Base-by-base conservation (phyloP, 345 rosid species). In the Raphanus raphanistrum region DNA sequence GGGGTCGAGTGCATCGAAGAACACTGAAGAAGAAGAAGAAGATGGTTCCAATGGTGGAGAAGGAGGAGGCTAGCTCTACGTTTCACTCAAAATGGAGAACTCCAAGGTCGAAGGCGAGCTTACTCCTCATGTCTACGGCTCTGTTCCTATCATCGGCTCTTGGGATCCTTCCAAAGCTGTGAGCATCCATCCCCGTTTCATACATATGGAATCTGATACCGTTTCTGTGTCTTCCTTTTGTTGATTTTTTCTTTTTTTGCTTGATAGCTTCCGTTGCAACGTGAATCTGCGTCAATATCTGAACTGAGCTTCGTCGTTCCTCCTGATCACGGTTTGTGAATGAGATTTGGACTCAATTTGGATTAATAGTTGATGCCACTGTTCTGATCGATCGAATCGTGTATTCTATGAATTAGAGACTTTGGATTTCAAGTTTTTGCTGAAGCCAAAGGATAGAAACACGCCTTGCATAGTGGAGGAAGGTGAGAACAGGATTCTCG, bases 101-200 rank as follows among this genome's bases (percentile, higher is more conserved):
- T 86, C 85, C 62, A 95, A 83, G 88, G 88, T 82, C 45, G 90
- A 89, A 76, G 88, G 88, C 13, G 98, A 90, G 78, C 94, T 95
- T 70, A 80, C 88, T 73, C 99, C 99, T 84, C 98, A 95, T 68
- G 90, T 90, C 50, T 92, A 90, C 64, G 99, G 98, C 79, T 95
- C 99, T 50, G 89, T 85, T 54, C 97, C 93, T 73, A 88, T 95
- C 48, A 85, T 92, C 63, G 99, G 98, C 55, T 95, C 96, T 27
- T 95, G 98, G 98, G 99, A 95, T 86, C 77, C 94, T 78, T 83
- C 97, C 9, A 92, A 86, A 88, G 93, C 98, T 66, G 98, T 92
- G 84, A 84, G 71, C 12, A 41, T 72, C 74, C 36, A 57, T 80
- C 9, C 11, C 7, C 3, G 8, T 27, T 78, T 68, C 71, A 10